These are phyloP conservation scores for Puccinia sorghi DNA, from an alignment of 1,284 basidiomycete species.

Conservation along the genomic window DNA sequence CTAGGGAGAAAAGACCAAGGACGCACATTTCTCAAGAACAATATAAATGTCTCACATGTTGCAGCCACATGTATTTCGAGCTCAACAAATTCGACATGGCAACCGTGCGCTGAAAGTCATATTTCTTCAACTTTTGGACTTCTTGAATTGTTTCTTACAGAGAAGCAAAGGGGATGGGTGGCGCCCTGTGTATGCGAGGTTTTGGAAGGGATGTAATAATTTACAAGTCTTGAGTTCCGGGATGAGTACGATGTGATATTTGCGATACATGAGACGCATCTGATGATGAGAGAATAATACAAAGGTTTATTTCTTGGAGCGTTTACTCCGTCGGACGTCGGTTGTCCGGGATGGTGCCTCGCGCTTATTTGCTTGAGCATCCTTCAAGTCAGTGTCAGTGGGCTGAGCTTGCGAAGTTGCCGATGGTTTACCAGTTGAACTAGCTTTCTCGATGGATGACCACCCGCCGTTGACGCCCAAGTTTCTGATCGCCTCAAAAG, in stretches of 20 bases:
- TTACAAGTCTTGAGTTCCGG: neutral
- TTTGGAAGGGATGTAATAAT: too few relatives aligned
- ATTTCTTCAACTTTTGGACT: too few relatives aligned
- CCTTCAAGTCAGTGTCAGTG: neutral
- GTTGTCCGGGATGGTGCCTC: neutral
- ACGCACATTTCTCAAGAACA: too few relatives aligned
- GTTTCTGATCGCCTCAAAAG: constrained; percentile 69
- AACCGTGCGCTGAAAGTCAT: too few relatives aligned
- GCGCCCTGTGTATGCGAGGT: too few relatives aligned
- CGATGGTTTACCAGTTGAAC: neutral
- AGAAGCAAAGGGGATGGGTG: too few relatives aligned
- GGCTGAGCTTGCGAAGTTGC: neutral
- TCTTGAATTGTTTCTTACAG: too few relatives aligned
- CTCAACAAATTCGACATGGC: too few relatives aligned
- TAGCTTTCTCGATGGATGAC: constrained; percentile 55
- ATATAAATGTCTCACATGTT: too few relatives aligned
- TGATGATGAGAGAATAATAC: neutral
- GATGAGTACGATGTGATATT: neutral
- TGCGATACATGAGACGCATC: neutral
- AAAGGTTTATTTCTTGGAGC: neutral
- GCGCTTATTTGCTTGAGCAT: neutral
- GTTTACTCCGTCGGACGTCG: constrained; percentile 1
- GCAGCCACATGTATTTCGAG: too few relatives aligned
- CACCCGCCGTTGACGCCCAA: constrained; percentile 71
- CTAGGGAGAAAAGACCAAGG: too few relatives aligned